Evolutionary conservation across 768 basidiomycete genomes (phyloP).

Genomic region (Russula vinacea): DNA sequence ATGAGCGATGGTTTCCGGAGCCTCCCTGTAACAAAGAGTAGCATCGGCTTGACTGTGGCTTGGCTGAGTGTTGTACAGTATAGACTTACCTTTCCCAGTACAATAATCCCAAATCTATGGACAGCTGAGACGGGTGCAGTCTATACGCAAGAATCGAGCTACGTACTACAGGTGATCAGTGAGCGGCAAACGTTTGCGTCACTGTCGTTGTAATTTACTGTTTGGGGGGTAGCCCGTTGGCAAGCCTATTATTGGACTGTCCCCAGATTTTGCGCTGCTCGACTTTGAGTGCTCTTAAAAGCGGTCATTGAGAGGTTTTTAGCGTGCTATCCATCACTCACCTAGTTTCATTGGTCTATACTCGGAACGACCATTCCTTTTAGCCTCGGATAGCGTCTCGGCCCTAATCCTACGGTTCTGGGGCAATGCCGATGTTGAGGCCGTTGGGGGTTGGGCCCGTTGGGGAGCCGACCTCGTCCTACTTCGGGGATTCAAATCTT

Average conservation of each 20-base stretch:
- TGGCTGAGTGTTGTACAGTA: neutral
- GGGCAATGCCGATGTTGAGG: neutral
- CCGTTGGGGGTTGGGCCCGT: neutral
- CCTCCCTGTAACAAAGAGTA: conserved; percentile 1
- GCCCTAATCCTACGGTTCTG: neutral
- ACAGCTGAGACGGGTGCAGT: neutral
- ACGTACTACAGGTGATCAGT: neutral
- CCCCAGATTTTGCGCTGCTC: neutral
- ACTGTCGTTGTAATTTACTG: neutral
- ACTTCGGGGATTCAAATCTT: too few relatives aligned
- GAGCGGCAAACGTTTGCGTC: neutral
- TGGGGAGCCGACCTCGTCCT: neutral
- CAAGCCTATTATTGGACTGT: too few relatives aligned
- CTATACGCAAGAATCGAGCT: neutral
- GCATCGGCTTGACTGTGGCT: neutral
- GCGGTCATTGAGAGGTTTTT: neutral
- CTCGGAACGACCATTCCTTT: neutral
- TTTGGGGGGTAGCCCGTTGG: neutral
- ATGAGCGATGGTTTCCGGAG: conserved; percentile 16
- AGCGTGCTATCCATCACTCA: neutral
- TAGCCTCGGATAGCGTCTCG: neutral
- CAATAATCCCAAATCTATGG: conserved; percentile 13
- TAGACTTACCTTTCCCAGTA: conserved; percentile 1
- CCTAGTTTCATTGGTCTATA: neutral
- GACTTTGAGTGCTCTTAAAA: neutral